These are phyloP conservation scores for Metschnikowia matae DNA, from an alignment of 805 yeast genomes.

Conservation along the genomic window DNA sequence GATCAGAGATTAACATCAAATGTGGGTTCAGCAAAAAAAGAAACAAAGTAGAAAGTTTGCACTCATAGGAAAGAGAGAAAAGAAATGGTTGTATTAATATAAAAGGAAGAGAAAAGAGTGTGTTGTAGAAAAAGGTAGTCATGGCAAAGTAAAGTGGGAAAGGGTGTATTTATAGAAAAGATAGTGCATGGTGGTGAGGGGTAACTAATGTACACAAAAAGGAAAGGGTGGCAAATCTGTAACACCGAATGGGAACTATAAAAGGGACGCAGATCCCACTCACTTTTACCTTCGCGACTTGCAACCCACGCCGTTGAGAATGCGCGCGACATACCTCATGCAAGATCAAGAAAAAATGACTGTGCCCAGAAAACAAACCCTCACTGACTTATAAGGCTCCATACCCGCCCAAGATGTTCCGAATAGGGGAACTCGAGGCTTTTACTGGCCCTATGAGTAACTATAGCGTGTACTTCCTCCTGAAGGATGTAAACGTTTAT, in stretches of 20 bases:
- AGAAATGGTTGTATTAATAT: too few species aligned
- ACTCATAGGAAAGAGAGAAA: too few species aligned
- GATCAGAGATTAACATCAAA: too few species aligned
- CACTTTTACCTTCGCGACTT: not conserved
- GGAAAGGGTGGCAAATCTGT: not conserved
- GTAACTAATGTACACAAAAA: too few species aligned
- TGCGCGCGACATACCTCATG: not conserved
- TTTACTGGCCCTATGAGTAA: slow-evolving; percentile 14
- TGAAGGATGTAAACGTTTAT: slow-evolving; percentile 27
- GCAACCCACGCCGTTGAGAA: not conserved
- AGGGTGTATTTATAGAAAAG: not conserved
- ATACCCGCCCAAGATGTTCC: not conserved
- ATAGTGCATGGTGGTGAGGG: too few species aligned
- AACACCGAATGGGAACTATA: not conserved
- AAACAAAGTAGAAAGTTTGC: too few species aligned
- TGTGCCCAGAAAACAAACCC: not conserved
- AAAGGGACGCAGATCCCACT: too few species aligned
- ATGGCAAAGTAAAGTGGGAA: not conserved
- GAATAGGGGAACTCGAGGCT: not conserved
- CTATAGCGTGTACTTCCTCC: slow-evolving; percentile 17
- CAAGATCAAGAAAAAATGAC: slow-evolving; percentile 8
- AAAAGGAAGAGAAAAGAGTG: too few species aligned
- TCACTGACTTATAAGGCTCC: not conserved
- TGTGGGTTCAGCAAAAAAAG: too few species aligned
- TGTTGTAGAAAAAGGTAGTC: too few species aligned